These are phyloP conservation scores for Tinospora cordifolia DNA, from an alignment of 164 flowering plant species.

Conservation along the genomic window DNA sequence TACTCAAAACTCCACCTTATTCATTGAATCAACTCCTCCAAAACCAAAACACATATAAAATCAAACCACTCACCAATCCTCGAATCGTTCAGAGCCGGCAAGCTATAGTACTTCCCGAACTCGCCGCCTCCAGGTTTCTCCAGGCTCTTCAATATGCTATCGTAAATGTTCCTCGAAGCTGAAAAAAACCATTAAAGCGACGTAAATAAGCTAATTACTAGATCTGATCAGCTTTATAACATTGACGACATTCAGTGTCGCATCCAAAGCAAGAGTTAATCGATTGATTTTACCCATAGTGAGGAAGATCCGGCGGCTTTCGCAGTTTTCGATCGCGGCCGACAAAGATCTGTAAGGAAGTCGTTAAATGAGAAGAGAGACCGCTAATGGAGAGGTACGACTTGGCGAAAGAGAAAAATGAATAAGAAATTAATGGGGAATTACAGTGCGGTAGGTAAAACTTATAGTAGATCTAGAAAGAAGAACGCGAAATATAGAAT, in stretches of 20 bases:
- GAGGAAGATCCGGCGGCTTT: slow-evolving; percentile 49
- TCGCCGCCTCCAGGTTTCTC: slow-evolving; percentile 55
- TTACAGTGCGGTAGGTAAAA: no score
- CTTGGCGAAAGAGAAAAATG: no score
- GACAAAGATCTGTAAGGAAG: slow-evolving; percentile 31
- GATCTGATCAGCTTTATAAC: not conserved
- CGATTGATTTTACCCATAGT: slow-evolving; percentile 49
- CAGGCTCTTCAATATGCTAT: slow-evolving; percentile 24
- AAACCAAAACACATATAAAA: not conserved
- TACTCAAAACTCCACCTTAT: not conserved
- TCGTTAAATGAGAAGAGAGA: no score
- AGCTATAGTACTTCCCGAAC: slow-evolving; percentile 77
- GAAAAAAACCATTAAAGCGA: not conserved
- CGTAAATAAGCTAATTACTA: not conserved
- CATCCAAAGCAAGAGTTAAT: no score
- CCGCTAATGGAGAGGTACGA: no score
- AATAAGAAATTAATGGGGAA: no score
- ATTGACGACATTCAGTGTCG: not conserved
- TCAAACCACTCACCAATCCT: slow-evolving; percentile 44
- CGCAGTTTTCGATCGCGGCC: slow-evolving; percentile 41
- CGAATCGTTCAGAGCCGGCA: slow-evolving; percentile 82
- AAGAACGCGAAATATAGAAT: no score
- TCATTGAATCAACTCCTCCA: not conserved
- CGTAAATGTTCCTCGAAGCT: slow-evolving; percentile 22
- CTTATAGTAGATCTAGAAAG: no score